A percentile compares a stretch with the other conserved stretches of the same genome.
Conservation (phyloP, 2,329 filamentous ascomycete species). For the Geoglossum cookeanum region DNA sequence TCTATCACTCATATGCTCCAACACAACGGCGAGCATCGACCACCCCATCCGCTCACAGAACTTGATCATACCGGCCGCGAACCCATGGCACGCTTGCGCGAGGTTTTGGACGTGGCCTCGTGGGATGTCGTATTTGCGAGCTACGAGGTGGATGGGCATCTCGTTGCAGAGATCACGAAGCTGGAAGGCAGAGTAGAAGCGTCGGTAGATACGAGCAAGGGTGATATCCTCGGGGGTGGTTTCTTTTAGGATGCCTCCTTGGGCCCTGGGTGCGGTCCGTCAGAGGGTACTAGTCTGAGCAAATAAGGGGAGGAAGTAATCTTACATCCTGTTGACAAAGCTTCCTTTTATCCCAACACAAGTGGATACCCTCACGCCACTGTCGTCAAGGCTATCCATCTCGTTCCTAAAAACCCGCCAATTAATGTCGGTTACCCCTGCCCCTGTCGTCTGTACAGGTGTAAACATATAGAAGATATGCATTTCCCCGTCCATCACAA, state of each 20-base stretch:
- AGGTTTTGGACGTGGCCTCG: slow-evolving; percentile 53
- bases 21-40: slow-evolving; percentile 50
- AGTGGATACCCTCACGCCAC: slow-evolving; percentile 45
- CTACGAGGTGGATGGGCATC: slow-evolving; percentile 48
- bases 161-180: slow-evolving; percentile 66
- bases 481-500: slow-evolving; percentile 68
- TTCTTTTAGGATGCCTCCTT: slow-evolving; percentile 45
- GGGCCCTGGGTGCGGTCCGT: slow-evolving; percentile 30
- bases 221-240: slow-evolving; percentile 40
- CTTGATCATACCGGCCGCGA: slow-evolving; percentile 60
- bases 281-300: no score
- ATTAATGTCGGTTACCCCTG: slow-evolving; percentile 32
- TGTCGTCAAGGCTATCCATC: slow-evolving; percentile 51
- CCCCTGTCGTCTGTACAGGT: slow-evolving; percentile 36
- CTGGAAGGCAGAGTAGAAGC: slow-evolving; percentile 58
- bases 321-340: slow-evolving; percentile 46
- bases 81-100: slow-evolving; percentile 57
- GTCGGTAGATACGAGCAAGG: slow-evolving; percentile 42
- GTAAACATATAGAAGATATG: slow-evolving; percentile 64
- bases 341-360: slow-evolving; percentile 51
- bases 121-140: slow-evolving; percentile 49
- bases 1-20: slow-evolving; percentile 59
- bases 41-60: slow-evolving; percentile 63
- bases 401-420: slow-evolving; percentile 57
- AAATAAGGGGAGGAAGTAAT: not conserved